A percentile compares a stretch with the other conserved stretches of the same genome.
These are phyloP conservation scores for Castanea crenata DNA, from an alignment of 306 rosid genomes.

Conservation along the genomic window DNA sequence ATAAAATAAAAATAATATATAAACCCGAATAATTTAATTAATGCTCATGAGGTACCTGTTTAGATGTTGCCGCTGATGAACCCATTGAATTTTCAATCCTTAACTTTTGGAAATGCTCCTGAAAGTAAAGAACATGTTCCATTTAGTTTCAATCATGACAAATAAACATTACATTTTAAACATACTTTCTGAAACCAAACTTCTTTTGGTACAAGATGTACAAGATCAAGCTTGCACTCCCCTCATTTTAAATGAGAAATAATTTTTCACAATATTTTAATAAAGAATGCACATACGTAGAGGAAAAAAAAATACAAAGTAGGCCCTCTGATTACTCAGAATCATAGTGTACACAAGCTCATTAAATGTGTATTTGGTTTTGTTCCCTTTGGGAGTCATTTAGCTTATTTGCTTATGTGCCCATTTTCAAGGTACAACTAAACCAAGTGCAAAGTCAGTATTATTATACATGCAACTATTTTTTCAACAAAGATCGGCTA, in stretches of 20 bases:
- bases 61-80: slow-evolving; percentile 64
- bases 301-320: not conserved
- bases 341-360: not conserved
- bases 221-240: not conserved
- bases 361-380: not conserved
- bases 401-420: too few species aligned
- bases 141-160: not conserved
- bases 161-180: not conserved
- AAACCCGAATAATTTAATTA: not conserved
- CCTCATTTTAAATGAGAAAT: not conserved
- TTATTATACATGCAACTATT: too few species aligned
- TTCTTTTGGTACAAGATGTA: not conserved
- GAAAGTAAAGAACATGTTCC: slow-evolving; percentile 16
- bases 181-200: not conserved
- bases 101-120: slow-evolving; percentile 85
- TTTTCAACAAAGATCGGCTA: too few species aligned
- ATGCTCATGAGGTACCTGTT: slow-evolving; percentile 56
- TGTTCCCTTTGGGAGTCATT: too few species aligned
- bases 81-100: slow-evolving; percentile 89
- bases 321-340: not conserved
- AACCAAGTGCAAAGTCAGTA: too few species aligned
- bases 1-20: not conserved
- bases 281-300: not conserved
- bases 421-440: too few species aligned
- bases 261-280: not conserved